Conservation (phyloP, 192 early-diverging fungal species). For the Phlyctochytrium arcticum region DNA sequence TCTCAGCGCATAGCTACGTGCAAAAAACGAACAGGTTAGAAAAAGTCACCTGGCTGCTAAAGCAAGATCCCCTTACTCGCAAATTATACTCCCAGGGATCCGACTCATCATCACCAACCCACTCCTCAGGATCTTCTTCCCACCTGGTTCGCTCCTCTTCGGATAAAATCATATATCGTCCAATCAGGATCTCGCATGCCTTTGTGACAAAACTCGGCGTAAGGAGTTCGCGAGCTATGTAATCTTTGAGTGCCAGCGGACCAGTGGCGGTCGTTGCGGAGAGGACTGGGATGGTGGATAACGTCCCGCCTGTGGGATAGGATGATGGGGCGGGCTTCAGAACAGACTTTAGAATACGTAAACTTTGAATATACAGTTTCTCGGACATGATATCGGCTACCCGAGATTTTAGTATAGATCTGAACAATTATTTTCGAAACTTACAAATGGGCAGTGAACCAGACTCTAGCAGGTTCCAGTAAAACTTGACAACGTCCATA, state of each 20-base stretch:
- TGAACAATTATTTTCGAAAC: background rate
- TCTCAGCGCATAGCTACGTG: conserved; percentile 74
- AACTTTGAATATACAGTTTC: conserved; percentile 68
- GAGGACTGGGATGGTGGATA: too few species aligned
- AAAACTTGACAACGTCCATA: conserved; percentile 65
- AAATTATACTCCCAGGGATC: conserved; percentile 84
- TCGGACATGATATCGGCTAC: conserved; percentile 38
- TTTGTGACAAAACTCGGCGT: conserved; percentile 62
- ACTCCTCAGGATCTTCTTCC: conserved; percentile 83
- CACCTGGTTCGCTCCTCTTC: conserved; percentile 70
- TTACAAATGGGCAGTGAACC: background rate
- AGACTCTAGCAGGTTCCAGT: conserved; percentile 61
- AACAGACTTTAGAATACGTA: conserved; percentile 61
- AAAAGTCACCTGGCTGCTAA: background rate
- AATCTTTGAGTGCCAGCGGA: conserved; percentile 42
- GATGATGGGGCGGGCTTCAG: conserved; percentile 50
- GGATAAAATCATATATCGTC: conserved; percentile 67
- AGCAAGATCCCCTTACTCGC: conserved; percentile 40
- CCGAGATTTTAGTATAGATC: background rate
- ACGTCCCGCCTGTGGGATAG: conserved; percentile 2
- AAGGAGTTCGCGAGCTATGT: conserved; percentile 63
- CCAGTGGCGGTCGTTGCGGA: background rate
- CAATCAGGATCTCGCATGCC: conserved; percentile 68
- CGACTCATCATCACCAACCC: conserved; percentile 71
- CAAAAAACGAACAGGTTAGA: background rate